These are phyloP conservation scores for Polyplosphaeria fusca DNA, from an alignment of 495 filamentous ascomycete species.

Conservation along the genomic window DNA sequence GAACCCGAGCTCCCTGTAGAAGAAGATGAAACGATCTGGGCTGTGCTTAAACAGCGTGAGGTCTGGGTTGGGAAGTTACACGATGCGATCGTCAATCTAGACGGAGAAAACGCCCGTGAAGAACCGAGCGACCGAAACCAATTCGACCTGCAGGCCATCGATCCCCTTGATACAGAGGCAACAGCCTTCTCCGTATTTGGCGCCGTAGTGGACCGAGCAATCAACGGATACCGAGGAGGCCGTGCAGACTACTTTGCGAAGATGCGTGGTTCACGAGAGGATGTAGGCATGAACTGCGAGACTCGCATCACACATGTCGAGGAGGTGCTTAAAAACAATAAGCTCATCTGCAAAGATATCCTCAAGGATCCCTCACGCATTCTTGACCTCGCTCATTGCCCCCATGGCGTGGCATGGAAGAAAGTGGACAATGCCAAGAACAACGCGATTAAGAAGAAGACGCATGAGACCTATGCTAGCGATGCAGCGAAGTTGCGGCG, in stretches of 20 bases:
- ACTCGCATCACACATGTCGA: background rate
- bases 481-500: too few species aligned
- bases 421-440: constrained; percentile 24
- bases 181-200: background rate
- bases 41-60: background rate
- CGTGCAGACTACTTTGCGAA: background rate
- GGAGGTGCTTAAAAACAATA: background rate
- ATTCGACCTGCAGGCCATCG: background rate
- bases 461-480: too few species aligned
- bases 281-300: background rate
- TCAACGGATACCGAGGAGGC: background rate
- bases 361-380: background rate
- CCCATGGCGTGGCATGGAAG: background rate
- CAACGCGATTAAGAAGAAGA: background rate
- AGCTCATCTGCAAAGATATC: background rate
- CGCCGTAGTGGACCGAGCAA: background rate
- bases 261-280: background rate
- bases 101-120: too few species aligned
- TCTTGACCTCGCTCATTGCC: background rate
- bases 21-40: background rate
- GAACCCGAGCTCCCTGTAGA: background rate
- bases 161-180: background rate
- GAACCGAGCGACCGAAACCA: background rate
- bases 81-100: background rate
- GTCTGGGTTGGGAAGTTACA: background rate